Percentiles rank a stretch among this genome's conserved stretches.
These are phyloP conservation scores for Triticum timopheevii DNA, from an alignment of 176 grass and related monocot genomes.

Conservation along the genomic window DNA sequence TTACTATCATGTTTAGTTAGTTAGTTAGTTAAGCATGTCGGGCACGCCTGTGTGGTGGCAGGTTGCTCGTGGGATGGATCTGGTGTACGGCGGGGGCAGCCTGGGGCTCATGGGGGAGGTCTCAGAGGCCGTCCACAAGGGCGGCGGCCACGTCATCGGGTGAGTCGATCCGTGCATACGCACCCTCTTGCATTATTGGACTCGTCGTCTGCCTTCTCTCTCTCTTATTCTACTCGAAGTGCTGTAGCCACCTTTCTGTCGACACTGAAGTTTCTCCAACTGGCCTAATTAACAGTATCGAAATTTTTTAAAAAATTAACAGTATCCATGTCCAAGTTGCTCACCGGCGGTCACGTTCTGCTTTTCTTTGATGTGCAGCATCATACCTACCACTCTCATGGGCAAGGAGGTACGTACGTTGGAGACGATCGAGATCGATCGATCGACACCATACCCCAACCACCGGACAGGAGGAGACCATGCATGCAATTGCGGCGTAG, in stretches of 20 bases:
- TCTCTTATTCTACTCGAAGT: too few species aligned
- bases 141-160: constrained; percentile 90
- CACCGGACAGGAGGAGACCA: background rate
- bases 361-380: constrained; percentile 15
- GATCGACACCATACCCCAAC: background rate
- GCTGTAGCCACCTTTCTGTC: background rate
- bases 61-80: constrained; percentile 81
- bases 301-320: too few species aligned
- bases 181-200: background rate
- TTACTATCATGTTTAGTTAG: background rate
- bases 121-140: constrained; percentile 82
- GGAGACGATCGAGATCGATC: too few species aligned
- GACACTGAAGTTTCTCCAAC: background rate
- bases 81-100: constrained; percentile 94
- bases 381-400: constrained; percentile 86
- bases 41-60: background rate
- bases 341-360: background rate
- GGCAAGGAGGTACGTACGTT: constrained; percentile 64
- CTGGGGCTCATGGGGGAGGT: constrained; percentile 94
- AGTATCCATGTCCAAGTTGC: background rate
- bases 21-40: background rate
- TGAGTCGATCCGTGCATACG: background rate
- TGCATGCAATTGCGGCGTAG: too few species aligned
- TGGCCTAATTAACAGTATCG: background rate
- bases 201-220: too few species aligned